These are phyloP conservation scores for Brassica nigra DNA, from an alignment of 345 rosid genomes.

Conservation along the genomic window DNA sequence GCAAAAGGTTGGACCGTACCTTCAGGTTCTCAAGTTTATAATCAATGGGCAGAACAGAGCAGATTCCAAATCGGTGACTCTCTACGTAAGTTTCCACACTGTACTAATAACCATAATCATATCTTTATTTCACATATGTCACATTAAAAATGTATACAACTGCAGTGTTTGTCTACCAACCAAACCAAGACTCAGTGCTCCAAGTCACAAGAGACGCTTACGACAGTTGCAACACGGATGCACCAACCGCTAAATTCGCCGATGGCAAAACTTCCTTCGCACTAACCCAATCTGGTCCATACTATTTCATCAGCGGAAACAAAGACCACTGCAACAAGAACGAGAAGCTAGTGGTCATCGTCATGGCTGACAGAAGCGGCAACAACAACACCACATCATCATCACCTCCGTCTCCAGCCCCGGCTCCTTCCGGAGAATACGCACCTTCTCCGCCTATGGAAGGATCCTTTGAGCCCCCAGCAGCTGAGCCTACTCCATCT, in stretches of 20 bases:
- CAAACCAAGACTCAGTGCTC: constrained; percentile 70
- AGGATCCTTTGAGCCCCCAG: constrained; percentile 50
- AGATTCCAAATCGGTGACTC: constrained; percentile 85
- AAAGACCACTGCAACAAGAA: constrained; percentile 64
- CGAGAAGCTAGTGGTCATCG: constrained; percentile 60
- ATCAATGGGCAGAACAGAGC: constrained; percentile 71
- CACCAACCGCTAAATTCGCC: constrained; percentile 40
- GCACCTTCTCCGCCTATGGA: constrained; percentile 57
- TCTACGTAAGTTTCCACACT: constrained; percentile 51
- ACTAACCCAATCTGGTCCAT: constrained; percentile 59
- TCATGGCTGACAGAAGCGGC: constrained; percentile 68
- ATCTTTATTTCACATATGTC: constrained; percentile 5
- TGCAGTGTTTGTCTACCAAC: constrained; percentile 64
- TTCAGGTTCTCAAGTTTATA: constrained; percentile 41
- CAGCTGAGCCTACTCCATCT: constrained; percentile 45
- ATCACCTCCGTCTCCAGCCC: constrained; percentile 49
- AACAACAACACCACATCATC: constrained; percentile 32
- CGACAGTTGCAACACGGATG: constrained; percentile 53
- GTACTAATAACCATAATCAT: neutral
- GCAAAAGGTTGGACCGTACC: constrained; percentile 65
- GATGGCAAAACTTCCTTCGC: constrained; percentile 64
- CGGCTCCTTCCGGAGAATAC: constrained; percentile 55
- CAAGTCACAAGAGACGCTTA: constrained; percentile 60
- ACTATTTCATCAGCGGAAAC: constrained; percentile 79
- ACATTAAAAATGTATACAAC: neutral